These are phyloP conservation scores for Conringia planisiliqua DNA, from an alignment of 345 rosid species.

Conservation along the genomic window DNA sequence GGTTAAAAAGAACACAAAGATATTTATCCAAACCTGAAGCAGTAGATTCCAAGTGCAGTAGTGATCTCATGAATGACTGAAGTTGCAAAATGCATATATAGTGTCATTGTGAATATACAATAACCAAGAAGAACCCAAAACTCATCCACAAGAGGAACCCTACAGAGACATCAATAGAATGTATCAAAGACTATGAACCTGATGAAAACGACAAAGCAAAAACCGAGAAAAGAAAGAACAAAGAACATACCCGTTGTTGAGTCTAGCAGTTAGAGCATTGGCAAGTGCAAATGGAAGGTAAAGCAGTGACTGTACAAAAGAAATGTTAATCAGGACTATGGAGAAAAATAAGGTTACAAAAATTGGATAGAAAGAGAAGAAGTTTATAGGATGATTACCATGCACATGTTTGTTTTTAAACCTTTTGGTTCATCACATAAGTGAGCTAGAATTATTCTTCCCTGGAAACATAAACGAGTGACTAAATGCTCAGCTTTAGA, in stretches of 20 bases:
- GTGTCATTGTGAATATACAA: slow-evolving; percentile 72
- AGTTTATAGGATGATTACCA: slow-evolving; percentile 48
- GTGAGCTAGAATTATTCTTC: slow-evolving; percentile 98
- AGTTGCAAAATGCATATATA: slow-evolving; percentile 87
- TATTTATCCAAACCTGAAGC: slow-evolving; percentile 72
- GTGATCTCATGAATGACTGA: slow-evolving; percentile 95
- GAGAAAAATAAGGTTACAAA: not conserved
- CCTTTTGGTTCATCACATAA: slow-evolving; percentile 99
- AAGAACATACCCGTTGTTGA: slow-evolving; percentile 75
- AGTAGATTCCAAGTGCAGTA: slow-evolving; percentile 82
- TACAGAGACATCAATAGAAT: slow-evolving; percentile 30
- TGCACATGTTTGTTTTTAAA: slow-evolving; percentile 95
- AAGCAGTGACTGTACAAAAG: slow-evolving; percentile 62
- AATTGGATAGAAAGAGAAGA: not conserved
- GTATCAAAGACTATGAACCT: not conserved
- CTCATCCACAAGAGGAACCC: slow-evolving; percentile 90
- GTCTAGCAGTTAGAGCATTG: slow-evolving; percentile 81
- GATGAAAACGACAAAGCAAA: not conserved
- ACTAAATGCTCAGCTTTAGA: slow-evolving; percentile 7
- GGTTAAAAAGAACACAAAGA: not conserved
- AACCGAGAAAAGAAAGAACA: not conserved
- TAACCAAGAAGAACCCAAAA: slow-evolving; percentile 93
- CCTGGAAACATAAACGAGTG: slow-evolving; percentile 44
- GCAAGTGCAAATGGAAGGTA: slow-evolving; percentile 96
- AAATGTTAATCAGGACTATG: not conserved